Percentiles rank a stretch among this genome's conserved stretches.
These are phyloP conservation scores for Smittium culicis DNA, from an alignment of 371 early-diverging fungal genomes.

Conservation along the genomic window DNA sequence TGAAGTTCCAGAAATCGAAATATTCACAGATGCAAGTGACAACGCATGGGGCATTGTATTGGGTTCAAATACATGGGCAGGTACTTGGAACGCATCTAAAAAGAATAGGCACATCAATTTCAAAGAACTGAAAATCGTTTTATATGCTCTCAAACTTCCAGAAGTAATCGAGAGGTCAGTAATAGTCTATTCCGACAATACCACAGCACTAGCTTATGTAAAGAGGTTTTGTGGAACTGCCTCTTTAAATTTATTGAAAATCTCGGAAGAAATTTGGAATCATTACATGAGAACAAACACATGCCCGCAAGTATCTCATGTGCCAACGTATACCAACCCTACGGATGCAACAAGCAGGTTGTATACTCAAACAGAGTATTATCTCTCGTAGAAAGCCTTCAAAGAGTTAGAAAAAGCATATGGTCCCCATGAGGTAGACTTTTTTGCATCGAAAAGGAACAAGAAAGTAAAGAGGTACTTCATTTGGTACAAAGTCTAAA, in stretches of 20 bases:
- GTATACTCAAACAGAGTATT: background rate
- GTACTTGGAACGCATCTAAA: background rate
- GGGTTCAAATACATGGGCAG: background rate
- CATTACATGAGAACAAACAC: conserved; percentile 3
- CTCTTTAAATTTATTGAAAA: background rate
- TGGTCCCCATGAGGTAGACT: background rate
- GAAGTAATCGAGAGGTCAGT: background rate
- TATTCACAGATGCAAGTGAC: background rate
- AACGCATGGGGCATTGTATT: background rate
- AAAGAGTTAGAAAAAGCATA: background rate
- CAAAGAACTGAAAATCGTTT: background rate
- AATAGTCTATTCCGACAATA: background rate
- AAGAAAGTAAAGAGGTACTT: background rate
- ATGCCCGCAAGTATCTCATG: background rate
- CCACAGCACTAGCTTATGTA: background rate
- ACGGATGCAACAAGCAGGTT: background rate
- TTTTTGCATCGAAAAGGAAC: background rate
- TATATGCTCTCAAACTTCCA: background rate
- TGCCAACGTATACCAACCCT: background rate
- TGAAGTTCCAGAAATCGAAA: background rate
- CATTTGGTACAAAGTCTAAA: conserved; percentile 1
- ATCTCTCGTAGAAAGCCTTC: background rate
- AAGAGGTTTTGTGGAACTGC: background rate
- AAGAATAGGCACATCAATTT: background rate
- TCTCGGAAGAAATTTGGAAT: background rate